These are phyloP conservation scores for Adenanthera pavonina DNA, from an alignment of 306 rosid genomes.

Conservation along the genomic window DNA sequence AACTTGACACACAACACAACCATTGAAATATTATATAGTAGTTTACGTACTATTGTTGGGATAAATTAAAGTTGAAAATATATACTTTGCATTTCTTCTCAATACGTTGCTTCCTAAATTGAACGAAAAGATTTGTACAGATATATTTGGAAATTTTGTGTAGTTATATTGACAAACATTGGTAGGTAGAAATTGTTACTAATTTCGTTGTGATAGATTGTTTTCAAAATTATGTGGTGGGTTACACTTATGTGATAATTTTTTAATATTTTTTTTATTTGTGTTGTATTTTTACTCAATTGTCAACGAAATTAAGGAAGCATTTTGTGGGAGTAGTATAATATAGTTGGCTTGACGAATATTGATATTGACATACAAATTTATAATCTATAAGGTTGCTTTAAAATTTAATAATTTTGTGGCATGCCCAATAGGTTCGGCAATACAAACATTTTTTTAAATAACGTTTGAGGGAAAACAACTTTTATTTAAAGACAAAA, in stretches of 20 bases:
- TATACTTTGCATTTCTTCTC: no score
- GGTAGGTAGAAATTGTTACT: neutral
- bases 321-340: neutral
- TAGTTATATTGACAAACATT: neutral
- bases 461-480: neutral
- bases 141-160: neutral
- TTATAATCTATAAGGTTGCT: neutral
- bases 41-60: neutral
- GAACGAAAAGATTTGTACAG: neutral
- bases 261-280: no score
- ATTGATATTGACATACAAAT: neutral
- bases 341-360: neutral
- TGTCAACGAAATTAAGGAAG: neutral
- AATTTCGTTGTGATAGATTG: neutral
- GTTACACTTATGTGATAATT: neutral
- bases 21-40: neutral
- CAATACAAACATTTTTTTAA: neutral
- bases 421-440: neutral
- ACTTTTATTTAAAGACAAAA: neutral
- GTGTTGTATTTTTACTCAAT: neutral
- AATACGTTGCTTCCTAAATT: no score
- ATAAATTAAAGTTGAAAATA: no score
- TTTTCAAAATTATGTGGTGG: neutral
- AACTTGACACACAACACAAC: neutral
- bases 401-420: neutral